Percentiles rank a stretch among this genome's conserved stretches.
These are phyloP conservation scores for Rhodofomes roseus DNA, from an alignment of 1,284 basidiomycete genomes.

Conservation along the genomic window DNA sequence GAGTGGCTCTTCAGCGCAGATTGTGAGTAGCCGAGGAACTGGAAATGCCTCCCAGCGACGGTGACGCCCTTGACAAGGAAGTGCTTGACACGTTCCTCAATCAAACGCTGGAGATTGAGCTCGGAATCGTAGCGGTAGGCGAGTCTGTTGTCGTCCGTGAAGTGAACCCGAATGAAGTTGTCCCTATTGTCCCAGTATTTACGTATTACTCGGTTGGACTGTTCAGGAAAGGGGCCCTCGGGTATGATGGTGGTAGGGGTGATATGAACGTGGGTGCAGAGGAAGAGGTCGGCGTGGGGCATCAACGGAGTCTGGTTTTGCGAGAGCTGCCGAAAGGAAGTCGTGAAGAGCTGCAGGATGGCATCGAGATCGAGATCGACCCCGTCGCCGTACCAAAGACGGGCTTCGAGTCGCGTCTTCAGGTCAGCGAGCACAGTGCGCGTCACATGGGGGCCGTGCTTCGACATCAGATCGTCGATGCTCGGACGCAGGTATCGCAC, in stretches of 20 bases:
- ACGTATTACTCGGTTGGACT: constrained; percentile 62
- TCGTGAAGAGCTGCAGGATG: constrained; percentile 9
- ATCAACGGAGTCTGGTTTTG: constrained; percentile 18
- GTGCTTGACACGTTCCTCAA: constrained; percentile 39
- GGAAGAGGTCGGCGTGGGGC: constrained; percentile 36
- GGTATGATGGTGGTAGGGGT: constrained; percentile 57
- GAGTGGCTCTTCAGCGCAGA: constrained; percentile 51
- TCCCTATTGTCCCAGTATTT: constrained; percentile 44
- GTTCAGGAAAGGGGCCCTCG: constrained; percentile 60
- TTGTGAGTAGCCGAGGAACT: constrained; percentile 56
- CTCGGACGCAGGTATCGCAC: constrained; percentile 34
- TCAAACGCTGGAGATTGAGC: constrained; percentile 45
- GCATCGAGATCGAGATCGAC: not conserved
- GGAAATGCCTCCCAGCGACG: constrained; percentile 46
- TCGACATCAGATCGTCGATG: constrained; percentile 28
- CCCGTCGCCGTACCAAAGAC: constrained; percentile 24
- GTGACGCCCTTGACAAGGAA: constrained; percentile 41
- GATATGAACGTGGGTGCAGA: constrained; percentile 50
- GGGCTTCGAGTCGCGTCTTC: constrained; percentile 24
- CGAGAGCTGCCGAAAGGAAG: not conserved
- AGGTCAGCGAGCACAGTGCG: constrained; percentile 43
- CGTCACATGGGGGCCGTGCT: constrained; percentile 33
- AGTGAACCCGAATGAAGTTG: constrained; percentile 61
- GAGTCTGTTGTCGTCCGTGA: constrained; percentile 52
- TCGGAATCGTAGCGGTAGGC: constrained; percentile 49